Conservation (phyloP, 495 filamentous ascomycete species). For the Collariella sp. region DNA sequence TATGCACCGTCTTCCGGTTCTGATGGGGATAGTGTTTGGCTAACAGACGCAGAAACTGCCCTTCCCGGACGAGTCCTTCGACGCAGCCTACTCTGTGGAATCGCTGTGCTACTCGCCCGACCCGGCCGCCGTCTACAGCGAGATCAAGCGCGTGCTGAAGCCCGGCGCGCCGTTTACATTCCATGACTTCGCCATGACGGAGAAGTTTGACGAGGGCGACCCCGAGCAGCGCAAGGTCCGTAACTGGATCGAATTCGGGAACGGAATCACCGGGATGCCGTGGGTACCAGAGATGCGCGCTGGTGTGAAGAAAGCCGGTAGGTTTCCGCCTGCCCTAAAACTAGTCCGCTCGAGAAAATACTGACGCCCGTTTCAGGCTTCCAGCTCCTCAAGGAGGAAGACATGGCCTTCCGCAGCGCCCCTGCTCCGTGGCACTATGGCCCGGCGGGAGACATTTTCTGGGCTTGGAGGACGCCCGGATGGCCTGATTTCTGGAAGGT, state of each 20-base stretch:
- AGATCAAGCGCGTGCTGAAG: conserved; percentile 17
- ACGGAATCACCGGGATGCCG: conserved; percentile 14
- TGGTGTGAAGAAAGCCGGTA: conserved; percentile 7
- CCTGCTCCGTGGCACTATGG: conserved; percentile 15
- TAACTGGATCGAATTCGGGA: conserved; percentile 19
- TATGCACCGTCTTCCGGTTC: background rate
- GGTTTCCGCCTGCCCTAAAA: background rate
- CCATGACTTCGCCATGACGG: conserved; percentile 19
- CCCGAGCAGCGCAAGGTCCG: conserved; percentile 12
- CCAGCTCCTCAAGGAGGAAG: conserved; percentile 9
- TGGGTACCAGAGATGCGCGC: conserved; percentile 14
- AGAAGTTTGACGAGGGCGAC: conserved; percentile 10
- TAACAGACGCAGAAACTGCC: conserved; percentile 11
- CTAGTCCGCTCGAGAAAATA: background rate
- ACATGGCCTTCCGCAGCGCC: conserved; percentile 11
- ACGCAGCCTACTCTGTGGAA: conserved; percentile 17
- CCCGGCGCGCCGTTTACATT: conserved; percentile 14
- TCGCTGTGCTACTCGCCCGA: conserved; percentile 15
- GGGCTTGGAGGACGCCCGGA: conserved; percentile 4
- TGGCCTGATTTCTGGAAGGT: conserved; percentile 17
- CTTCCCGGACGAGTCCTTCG: conserved; percentile 16
- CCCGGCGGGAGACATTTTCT: conserved; percentile 12
- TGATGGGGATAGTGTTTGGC: background rate
- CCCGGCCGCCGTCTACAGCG: conserved; percentile 7
- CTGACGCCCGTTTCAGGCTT: background rate